These are phyloP conservation scores for Neurospora discreta DNA, from an alignment of 495 filamentous ascomycete species.

Conservation along the genomic window DNA sequence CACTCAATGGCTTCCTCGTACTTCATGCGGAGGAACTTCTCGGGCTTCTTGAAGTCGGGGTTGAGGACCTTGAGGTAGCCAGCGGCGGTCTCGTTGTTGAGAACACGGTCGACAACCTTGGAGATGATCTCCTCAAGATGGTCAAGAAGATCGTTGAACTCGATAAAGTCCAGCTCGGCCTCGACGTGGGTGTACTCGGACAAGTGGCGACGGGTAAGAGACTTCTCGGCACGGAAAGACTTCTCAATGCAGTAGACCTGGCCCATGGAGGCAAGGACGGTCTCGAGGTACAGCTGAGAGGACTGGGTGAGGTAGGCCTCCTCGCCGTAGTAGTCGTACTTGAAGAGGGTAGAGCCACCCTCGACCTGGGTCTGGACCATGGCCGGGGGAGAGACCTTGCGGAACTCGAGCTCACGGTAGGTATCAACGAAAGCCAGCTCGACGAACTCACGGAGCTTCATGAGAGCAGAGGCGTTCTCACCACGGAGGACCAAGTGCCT, in stretches of 20 bases:
- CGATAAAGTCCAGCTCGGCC: slow-evolving; percentile 92
- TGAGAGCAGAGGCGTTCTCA: slow-evolving; percentile 73
- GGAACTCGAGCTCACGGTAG: slow-evolving; percentile 67
- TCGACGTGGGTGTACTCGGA: slow-evolving; percentile 90
- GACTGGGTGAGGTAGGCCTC: slow-evolving; percentile 93
- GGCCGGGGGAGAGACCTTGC: slow-evolving; percentile 84
- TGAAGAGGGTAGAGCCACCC: slow-evolving; percentile 89
- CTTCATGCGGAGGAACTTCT: slow-evolving; percentile 87
- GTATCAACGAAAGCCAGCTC: slow-evolving; percentile 73
- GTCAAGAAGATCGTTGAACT: slow-evolving; percentile 80
- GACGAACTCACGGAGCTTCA: slow-evolving; percentile 82
- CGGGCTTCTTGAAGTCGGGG: slow-evolving; percentile 70
- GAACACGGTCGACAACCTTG: slow-evolving; percentile 64
- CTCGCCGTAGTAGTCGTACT: slow-evolving; percentile 89
- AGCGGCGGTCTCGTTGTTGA: slow-evolving; percentile 60
- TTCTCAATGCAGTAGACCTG: slow-evolving; percentile 97
- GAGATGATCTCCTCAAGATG: slow-evolving; percentile 87
- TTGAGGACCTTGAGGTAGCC: slow-evolving; percentile 72
- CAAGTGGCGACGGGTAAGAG: slow-evolving; percentile 84
- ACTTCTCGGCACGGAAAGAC: slow-evolving; percentile 97
- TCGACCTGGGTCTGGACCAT: slow-evolving; percentile 99
- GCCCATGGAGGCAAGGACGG: slow-evolving; percentile 77
- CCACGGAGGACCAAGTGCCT: slow-evolving; percentile 86
- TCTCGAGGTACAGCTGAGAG: slow-evolving; percentile 96
- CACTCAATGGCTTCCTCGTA: slow-evolving; percentile 91